Evolutionary conservation across 2,329 filamentous ascomycete genomes (phyloP).

Genomic region (Botrytis tulipae): DNA sequence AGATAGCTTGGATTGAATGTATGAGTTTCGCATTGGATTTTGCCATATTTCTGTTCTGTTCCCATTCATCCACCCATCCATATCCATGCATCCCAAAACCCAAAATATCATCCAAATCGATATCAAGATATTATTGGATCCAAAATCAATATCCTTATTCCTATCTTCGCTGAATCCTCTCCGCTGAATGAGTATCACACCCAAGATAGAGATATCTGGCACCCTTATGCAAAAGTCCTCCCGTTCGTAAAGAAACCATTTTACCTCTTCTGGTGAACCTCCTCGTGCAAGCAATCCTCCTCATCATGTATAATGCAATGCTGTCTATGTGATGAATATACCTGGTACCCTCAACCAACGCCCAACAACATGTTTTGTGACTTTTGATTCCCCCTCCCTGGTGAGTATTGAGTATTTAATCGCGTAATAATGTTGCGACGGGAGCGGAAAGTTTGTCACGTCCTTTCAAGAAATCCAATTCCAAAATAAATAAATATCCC

Average conservation of each 20-base stretch:
- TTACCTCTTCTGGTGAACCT: neutral
- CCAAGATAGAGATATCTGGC: neutral
- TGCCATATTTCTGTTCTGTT: neutral
- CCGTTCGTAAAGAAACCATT: neutral
- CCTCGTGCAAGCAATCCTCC: neutral
- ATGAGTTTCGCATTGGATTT: neutral
- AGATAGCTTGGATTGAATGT: neutral
- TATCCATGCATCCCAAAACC: neutral
- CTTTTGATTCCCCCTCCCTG: conserved; percentile 17
- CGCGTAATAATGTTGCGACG: conserved; percentile 76
- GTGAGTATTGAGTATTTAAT: conserved; percentile 44
- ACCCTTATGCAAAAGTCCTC: conserved; percentile 1
- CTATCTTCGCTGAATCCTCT: neutral
- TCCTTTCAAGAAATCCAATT: conserved; percentile 90
- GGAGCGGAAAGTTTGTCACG: conserved; percentile 84
- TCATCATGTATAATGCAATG: conserved; percentile 26
- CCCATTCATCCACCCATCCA: neutral
- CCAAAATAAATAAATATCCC: conserved; percentile 92
- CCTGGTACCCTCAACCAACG: conserved; percentile 26
- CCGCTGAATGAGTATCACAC: neutral
- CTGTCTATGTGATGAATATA: conserved; percentile 34
- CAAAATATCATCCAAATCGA: neutral
- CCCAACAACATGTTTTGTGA: conserved; percentile 20
- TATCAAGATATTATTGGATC: neutral
- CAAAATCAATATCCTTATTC: neutral